phyloP scores from a whole-genome alignment of 768 basidiomycete species.

The Clitopilus passeckerianus region DNA sequence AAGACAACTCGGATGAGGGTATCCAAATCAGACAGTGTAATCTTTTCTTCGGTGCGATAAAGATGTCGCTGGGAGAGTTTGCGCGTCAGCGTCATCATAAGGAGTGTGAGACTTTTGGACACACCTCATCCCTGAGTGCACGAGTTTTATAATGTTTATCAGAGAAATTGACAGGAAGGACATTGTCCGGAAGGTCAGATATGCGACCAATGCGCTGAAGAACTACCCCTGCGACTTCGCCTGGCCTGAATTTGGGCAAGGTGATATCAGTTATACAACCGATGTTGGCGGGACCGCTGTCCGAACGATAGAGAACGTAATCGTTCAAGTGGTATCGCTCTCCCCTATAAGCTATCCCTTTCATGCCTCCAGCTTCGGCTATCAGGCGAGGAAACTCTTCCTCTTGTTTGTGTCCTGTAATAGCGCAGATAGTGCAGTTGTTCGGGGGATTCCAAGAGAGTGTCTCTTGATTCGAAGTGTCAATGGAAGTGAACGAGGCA shows the following conservation, averaged over 20 bases:
- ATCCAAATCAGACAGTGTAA: constrained; percentile 23
- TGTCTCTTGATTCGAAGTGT: constrained; percentile 18
- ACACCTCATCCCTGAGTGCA: constrained; percentile 54
- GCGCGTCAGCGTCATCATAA: not conserved
- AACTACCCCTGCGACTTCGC: constrained; percentile 10
- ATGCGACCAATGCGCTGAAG: constrained; percentile 49
- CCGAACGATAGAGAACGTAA: constrained; percentile 47
- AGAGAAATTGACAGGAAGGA: constrained; percentile 24
- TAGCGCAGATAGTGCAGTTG: constrained; percentile 50
- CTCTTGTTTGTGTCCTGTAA: constrained; percentile 24
- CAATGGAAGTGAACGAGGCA: constrained; percentile 42
- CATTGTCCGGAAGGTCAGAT: constrained; percentile 22
- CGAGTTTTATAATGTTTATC: not conserved
- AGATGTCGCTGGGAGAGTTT: constrained; percentile 46
- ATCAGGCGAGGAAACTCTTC: constrained; percentile 22
- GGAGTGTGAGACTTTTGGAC: constrained; percentile 1
- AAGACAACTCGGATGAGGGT: constrained; percentile 42
- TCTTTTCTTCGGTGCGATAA: constrained; percentile 48
- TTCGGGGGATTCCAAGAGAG: constrained; percentile 31
- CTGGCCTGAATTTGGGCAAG: constrained; percentile 12
- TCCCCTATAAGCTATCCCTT: constrained; percentile 43
- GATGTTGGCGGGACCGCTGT: constrained; percentile 48
- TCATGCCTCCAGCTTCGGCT: constrained; percentile 20
- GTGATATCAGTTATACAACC: constrained; percentile 42
- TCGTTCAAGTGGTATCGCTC: constrained; percentile 56